These are phyloP conservation scores for Fusarium sambucinum DNA, from an alignment of 2,329 filamentous ascomycete genomes.

Conservation along the genomic window DNA sequence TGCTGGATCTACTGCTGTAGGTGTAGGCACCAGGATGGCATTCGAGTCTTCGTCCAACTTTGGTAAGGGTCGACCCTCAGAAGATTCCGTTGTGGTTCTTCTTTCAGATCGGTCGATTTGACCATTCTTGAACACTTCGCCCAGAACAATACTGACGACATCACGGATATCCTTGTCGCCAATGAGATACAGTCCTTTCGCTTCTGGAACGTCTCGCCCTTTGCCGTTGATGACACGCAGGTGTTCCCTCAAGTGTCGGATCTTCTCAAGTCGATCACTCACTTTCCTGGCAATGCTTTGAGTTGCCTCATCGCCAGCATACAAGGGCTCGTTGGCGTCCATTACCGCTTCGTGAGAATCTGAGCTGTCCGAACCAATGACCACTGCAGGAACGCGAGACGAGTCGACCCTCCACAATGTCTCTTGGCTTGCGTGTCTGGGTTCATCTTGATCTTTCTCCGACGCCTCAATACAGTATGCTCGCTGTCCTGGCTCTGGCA, in stretches of 20 bases:
- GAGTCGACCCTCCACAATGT: slow-evolving; percentile 13
- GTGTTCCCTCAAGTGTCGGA: slow-evolving; percentile 32
- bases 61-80: slow-evolving; percentile 25
- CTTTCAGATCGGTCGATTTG: slow-evolving; percentile 2
- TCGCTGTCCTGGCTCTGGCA: slow-evolving; percentile 8
- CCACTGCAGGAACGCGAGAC: not conserved
- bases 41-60: slow-evolving; percentile 39
- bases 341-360: not conserved
- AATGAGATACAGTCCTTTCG: slow-evolving; percentile 41
- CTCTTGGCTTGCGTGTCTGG: slow-evolving; percentile 12
- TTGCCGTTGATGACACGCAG: slow-evolving; percentile 26
- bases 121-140: slow-evolving; percentile 27
- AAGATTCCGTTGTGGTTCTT: slow-evolving; percentile 12
- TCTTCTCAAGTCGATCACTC: slow-evolving; percentile 37
- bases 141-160: slow-evolving; percentile 39
- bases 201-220: slow-evolving; percentile 24
- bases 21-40: slow-evolving; percentile 44
- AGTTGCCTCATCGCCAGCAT: slow-evolving; percentile 17
- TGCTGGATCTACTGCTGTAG: slow-evolving; percentile 48
- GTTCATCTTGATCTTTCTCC: slow-evolving; percentile 14
- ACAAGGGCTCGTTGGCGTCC: slow-evolving; percentile 9
- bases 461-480: slow-evolving; percentile 31
- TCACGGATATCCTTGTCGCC: slow-evolving; percentile 43
- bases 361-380: not conserved
- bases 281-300: slow-evolving; percentile 37